A percentile compares a stretch with the other conserved stretches of the same genome.
Conservation (phyloP, 306 rosid species). For the Acacia crassicarpa region DNA sequence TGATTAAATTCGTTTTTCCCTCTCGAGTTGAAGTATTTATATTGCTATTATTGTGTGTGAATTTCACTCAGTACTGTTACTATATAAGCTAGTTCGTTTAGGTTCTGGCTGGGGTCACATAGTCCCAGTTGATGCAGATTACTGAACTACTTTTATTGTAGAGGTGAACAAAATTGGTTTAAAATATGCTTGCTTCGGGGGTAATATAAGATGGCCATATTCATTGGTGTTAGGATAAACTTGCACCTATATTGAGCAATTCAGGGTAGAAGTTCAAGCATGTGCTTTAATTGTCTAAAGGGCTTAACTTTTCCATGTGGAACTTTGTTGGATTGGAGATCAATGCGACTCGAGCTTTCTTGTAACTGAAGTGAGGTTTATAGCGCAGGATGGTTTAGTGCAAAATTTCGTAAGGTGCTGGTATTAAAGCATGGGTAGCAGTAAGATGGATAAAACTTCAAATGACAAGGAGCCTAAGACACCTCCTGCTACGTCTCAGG, state of each 20-base stretch:
- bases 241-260: conserved; percentile 18
- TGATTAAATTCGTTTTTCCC: conserved; percentile 29
- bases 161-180: conserved; percentile 11
- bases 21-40: conserved; percentile 17
- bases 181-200: conserved; percentile 20
- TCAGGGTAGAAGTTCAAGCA: conserved; percentile 15
- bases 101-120: conserved; percentile 3
- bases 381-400: conserved; percentile 59
- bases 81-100: conserved; percentile 15
- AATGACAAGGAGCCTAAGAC: conserved; percentile 78
- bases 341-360: conserved; percentile 19
- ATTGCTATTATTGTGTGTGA: conserved; percentile 9
- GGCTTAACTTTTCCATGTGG: neutral
- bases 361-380: conserved; percentile 36
- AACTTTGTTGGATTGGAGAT: conserved; percentile 13
- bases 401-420: conserved; percentile 33
- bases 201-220: neutral
- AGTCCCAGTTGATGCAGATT: conserved; percentile 11
- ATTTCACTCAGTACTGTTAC: conserved; percentile 11
- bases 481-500: conserved; percentile 66
- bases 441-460: conserved; percentile 72
- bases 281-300: conserved; percentile 19
- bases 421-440: conserved; percentile 65
- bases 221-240: conserved; percentile 16
- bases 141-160: conserved; percentile 5